These are phyloP conservation scores for Fusarium sp. DNA, from an alignment of 2,329 filamentous ascomycete genomes.

Conservation along the genomic window DNA sequence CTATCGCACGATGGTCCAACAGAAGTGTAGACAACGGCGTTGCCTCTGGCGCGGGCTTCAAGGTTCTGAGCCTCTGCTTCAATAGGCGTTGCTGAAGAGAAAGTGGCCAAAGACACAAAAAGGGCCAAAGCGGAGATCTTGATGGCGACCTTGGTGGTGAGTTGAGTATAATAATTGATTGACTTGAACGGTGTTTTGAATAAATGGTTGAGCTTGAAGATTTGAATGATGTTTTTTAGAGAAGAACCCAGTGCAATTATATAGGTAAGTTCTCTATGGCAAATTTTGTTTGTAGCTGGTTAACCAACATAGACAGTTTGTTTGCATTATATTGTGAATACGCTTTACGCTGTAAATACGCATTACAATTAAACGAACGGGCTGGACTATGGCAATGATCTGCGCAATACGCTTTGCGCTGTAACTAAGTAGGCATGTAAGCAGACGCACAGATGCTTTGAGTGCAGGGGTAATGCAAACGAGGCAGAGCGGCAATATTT, in stretches of 20 bases:
- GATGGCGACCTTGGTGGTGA: neutral
- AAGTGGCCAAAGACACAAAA: neutral
- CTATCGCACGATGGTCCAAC: neutral
- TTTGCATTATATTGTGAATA: accelerated
- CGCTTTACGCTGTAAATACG: neutral
- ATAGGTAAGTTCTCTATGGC: accelerated
- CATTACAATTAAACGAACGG: no score
- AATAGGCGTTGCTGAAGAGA: neutral
- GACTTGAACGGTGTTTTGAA: neutral
- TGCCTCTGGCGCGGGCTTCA: neutral
- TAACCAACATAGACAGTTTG: accelerated
- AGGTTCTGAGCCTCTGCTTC: neutral
- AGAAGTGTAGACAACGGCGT: neutral
- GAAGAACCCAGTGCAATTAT: neutral
- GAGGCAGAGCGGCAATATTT: accelerated
- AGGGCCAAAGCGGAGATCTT: neutral
- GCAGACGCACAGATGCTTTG: neutral
- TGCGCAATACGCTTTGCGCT: neutral
- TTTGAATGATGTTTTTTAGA: accelerated
- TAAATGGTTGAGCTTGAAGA: accelerated
- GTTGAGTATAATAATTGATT: neutral
- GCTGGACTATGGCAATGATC: neutral
- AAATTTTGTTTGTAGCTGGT: neutral
- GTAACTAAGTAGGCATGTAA: neutral
- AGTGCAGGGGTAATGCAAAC: neutral